These are phyloP conservation scores for Nevesoporus exiguus DNA, from an alignment of 768 basidiomycete genomes.

Conservation along the genomic window DNA sequence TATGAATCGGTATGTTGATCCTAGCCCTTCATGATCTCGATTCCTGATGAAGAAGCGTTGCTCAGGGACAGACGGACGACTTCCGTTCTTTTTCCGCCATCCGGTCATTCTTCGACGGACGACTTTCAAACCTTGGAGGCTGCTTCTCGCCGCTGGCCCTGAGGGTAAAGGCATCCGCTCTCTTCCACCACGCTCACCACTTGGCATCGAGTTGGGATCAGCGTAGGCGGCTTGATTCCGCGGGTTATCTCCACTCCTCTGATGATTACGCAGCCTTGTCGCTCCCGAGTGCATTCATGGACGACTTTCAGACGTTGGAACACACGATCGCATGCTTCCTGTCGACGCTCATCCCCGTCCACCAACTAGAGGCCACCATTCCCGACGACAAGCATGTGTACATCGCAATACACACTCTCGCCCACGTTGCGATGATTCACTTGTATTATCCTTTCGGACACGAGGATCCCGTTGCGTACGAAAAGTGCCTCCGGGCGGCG, in stretches of 20 bases:
- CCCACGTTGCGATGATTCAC: conserved; percentile 62
- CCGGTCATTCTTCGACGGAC: conserved; percentile 59
- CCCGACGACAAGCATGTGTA: conserved; percentile 59
- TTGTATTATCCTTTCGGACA: conserved; percentile 60
- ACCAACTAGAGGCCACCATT: conserved; percentile 55
- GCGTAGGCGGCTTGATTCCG: conserved; percentile 40
- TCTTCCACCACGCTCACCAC: conserved; percentile 65
- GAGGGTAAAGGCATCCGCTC: conserved; percentile 72
- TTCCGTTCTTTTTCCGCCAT: conserved; percentile 55
- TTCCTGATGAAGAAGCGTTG: conserved; percentile 15
- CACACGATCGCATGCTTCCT: conserved; percentile 61
- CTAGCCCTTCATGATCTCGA: conserved; percentile 2
- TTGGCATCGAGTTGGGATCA: conserved; percentile 59
- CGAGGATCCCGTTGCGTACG: conserved; percentile 57
- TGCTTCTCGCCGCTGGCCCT: conserved; percentile 64
- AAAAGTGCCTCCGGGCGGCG: conserved; percentile 65
- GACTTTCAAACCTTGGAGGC: conserved; percentile 43
- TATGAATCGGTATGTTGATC: conserved; percentile 60
- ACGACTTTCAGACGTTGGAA: conserved; percentile 61
- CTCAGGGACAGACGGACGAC: conserved; percentile 56
- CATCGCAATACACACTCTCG: conserved; percentile 60
- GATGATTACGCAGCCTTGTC: conserved; percentile 38
- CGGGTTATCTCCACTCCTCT: conserved; percentile 15
- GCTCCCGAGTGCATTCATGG: conserved; percentile 45
- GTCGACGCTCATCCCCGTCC: conserved; percentile 59